phyloP scores from a whole-genome alignment of 2,329 filamentous ascomycete genomes.

The Akanthomyces dipterigenus region DNA sequence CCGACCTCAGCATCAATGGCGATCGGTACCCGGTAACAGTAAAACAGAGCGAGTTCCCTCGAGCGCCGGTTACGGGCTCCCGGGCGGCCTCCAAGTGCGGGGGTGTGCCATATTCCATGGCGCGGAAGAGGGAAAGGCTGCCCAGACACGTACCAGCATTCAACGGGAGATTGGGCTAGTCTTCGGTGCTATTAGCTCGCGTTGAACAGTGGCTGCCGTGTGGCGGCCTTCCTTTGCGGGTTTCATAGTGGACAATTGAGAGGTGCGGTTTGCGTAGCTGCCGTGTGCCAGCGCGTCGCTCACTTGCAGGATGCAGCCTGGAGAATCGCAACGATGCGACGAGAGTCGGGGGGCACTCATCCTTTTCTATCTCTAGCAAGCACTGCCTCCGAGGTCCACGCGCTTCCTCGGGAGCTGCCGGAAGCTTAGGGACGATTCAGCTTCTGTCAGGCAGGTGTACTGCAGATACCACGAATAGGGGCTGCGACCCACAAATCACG shows the following conservation, averaged over 20 bases:
- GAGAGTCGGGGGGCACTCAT: background rate
- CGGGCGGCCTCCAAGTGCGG: slow-evolving; percentile 10
- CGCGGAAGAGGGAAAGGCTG: background rate
- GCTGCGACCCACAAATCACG: too few relatives aligned
- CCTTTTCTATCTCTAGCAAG: background rate
- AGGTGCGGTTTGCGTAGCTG: background rate
- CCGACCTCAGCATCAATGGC: background rate
- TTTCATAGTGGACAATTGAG: background rate
- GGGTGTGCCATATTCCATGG: background rate
- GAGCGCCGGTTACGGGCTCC: background rate
- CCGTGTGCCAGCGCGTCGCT: background rate
- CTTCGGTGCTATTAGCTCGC: background rate
- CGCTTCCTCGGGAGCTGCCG: background rate
- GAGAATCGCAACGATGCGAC: background rate
- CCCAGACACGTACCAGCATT: background rate
- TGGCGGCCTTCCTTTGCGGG: background rate
- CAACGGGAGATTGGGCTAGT: background rate
- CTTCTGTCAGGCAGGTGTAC: too few relatives aligned
- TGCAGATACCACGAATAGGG: too few relatives aligned
- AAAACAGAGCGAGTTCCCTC: background rate
- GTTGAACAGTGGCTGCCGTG: background rate
- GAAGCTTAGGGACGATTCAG: background rate
- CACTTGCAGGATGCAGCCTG: background rate
- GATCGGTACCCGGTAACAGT: background rate
- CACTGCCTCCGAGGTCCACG: background rate